phyloP scores from a whole-genome alignment of 2,329 filamentous ascomycete species.

The Aureobasidium lini region DNA sequence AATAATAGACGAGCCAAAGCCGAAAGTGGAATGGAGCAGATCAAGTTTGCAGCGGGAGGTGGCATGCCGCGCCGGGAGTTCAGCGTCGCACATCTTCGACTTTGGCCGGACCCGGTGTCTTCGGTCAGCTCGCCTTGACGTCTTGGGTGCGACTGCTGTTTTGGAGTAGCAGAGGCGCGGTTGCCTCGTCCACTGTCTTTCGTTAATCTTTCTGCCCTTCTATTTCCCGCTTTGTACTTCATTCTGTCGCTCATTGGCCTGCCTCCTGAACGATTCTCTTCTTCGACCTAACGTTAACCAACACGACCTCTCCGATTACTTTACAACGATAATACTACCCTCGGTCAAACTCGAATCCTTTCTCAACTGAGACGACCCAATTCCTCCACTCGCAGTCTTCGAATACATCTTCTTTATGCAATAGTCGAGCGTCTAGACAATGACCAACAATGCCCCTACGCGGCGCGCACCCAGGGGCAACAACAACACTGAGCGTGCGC shows the following conservation, averaged over 20 bases:
- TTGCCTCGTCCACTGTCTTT: conserved; percentile 5
- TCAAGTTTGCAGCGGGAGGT: neutral
- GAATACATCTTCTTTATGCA: conserved; percentile 12
- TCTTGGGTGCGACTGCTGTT: conserved; percentile 10
- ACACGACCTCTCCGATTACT: neutral
- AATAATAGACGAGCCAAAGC: neutral
- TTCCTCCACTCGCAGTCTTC: conserved; percentile 10
- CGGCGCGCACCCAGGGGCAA: neutral
- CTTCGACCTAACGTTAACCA: conserved; percentile 4
- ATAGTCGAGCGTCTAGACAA: conserved; percentile 4
- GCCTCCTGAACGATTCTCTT: conserved; percentile 1
- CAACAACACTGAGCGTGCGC: neutral
- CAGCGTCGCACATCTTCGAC: neutral
- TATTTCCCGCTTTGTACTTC: neutral
- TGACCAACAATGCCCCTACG: neutral
- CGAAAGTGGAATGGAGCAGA: conserved; percentile 1
- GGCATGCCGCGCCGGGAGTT: neutral
- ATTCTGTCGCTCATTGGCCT: conserved; percentile 1
- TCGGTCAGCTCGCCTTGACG: neutral
- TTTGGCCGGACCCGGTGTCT: conserved; percentile 2
- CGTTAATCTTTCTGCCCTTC: neutral
- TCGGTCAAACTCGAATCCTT: neutral
- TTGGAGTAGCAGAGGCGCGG: neutral
- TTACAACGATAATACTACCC: conserved; percentile 1
- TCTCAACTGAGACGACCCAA: neutral